Conservation (phyloP, 2,329 filamentous ascomycete genomes). For the Leptosphaerulina australis region DNA sequence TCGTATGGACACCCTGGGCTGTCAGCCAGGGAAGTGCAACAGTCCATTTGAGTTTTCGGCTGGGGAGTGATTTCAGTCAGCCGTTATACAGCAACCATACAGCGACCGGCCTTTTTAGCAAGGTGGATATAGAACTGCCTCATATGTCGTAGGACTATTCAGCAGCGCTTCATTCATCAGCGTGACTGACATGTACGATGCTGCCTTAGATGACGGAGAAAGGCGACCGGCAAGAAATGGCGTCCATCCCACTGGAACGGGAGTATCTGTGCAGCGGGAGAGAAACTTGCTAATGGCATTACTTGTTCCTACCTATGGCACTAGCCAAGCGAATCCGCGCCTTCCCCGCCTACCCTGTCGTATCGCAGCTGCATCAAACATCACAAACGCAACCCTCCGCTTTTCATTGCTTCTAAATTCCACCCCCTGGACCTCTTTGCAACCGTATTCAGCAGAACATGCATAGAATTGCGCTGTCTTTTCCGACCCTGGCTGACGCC, state of each 20-base stretch:
- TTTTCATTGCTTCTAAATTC: constrained; percentile 4
- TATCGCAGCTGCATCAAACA: constrained; percentile 20
- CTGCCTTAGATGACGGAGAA: background rate
- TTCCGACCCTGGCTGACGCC: constrained; percentile 23
- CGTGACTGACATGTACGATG: constrained; percentile 1
- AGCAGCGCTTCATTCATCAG: background rate
- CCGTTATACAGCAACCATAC: constrained; percentile 8
- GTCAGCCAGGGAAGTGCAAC: constrained; percentile 24
- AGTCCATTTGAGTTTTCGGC: constrained; percentile 7
- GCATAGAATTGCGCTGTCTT: constrained; percentile 8
- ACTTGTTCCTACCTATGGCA: constrained; percentile 14
- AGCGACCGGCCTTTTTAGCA: constrained; percentile 13
- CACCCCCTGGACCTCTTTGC: constrained; percentile 13
- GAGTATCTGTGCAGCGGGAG: constrained; percentile 9
- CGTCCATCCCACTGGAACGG: constrained; percentile 19
- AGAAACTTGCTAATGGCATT: constrained; percentile 19
- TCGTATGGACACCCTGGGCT: constrained; percentile 29
- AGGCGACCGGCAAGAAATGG: constrained; percentile 2
- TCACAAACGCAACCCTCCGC: constrained; percentile 13
- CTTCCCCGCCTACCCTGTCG: constrained; percentile 18
- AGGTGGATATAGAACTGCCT: constrained; percentile 6
- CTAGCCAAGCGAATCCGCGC: constrained; percentile 16
- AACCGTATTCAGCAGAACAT: constrained; percentile 17
- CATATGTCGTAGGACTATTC: background rate
- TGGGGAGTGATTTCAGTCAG: constrained; percentile 12